Conservation (phyloP, 2,329 filamentous ascomycete species). For the Catunica adiposa region DNA sequence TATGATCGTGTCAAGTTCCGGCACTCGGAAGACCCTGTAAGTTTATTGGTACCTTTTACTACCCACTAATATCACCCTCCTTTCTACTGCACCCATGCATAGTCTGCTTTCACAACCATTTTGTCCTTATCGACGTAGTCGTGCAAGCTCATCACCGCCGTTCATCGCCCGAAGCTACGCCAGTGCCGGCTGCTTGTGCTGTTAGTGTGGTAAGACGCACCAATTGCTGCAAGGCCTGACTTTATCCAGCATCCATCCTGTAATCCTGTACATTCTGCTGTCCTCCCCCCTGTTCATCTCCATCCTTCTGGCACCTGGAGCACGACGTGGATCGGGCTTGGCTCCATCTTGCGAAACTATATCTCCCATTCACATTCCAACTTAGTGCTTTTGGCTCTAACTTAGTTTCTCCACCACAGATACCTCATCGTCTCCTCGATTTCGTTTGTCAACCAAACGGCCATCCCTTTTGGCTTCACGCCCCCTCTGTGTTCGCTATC, state of each 20-base stretch:
- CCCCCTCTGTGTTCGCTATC: background rate
- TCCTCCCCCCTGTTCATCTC: conserved; percentile 9
- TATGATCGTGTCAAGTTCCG: background rate
- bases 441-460: conserved; percentile 4
- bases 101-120: background rate
- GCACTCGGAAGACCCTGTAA: background rate
- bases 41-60: background rate
- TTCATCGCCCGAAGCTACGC: background rate
- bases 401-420: conserved; percentile 5
- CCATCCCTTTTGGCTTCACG: background rate
- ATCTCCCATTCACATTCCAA: conserved; percentile 11
- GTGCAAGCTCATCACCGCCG: background rate
- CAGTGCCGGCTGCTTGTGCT: background rate
- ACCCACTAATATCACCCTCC: background rate
- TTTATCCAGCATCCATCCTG: conserved; percentile 1
- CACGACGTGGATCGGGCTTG: conserved; percentile 1
- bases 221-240: background rate
- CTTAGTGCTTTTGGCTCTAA: conserved; percentile 8
- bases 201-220: background rate
- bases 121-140: background rate
- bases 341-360: conserved; percentile 8
- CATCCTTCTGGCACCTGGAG: conserved; percentile 10
- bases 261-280: conserved; percentile 6
- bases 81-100: background rate
- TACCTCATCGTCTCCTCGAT: conserved; percentile 1